These are phyloP conservation scores for Exophiala viscosa DNA, from an alignment of 2,329 filamentous ascomycete species.

Conservation along the genomic window DNA sequence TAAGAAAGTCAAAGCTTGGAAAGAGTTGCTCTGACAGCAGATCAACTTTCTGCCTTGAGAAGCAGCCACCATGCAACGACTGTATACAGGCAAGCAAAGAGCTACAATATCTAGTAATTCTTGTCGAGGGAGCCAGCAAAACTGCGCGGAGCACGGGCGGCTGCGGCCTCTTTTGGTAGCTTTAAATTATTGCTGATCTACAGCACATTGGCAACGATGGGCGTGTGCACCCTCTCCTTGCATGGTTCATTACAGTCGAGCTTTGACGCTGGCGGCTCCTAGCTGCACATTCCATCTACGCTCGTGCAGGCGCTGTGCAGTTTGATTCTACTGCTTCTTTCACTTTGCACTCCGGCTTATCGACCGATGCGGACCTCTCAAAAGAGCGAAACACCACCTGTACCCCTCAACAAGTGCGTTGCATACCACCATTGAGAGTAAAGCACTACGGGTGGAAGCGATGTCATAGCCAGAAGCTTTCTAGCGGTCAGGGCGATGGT, in stretches of 20 bases:
- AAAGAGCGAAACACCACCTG: background rate
- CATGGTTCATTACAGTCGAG: too few species aligned
- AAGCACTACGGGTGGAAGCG: background rate
- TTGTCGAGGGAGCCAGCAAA: background rate
- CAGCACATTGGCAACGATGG: too few species aligned
- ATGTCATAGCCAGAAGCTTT: conserved; percentile 10
- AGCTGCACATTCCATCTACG: too few species aligned
- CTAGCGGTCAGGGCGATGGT: conserved; percentile 10
- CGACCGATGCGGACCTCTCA: too few species aligned
- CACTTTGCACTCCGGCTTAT: too few species aligned
- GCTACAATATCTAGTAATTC: background rate
- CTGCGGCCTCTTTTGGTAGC: too few species aligned
- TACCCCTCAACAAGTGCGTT: conserved; percentile 7
- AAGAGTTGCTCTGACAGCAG: background rate
- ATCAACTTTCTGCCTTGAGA: background rate
- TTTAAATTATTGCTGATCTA: too few species aligned
- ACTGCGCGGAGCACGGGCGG: background rate
- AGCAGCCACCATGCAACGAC: background rate
- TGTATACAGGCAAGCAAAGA: background rate
- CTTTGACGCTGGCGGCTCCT: too few species aligned
- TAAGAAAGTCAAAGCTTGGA: background rate
- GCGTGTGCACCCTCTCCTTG: too few species aligned
- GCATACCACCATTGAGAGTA: conserved; percentile 3
- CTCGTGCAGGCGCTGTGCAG: too few species aligned
- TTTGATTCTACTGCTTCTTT: too few species aligned